Conservation (phyloP, 257 asterid genomes). For the Rhazya stricta region DNA sequence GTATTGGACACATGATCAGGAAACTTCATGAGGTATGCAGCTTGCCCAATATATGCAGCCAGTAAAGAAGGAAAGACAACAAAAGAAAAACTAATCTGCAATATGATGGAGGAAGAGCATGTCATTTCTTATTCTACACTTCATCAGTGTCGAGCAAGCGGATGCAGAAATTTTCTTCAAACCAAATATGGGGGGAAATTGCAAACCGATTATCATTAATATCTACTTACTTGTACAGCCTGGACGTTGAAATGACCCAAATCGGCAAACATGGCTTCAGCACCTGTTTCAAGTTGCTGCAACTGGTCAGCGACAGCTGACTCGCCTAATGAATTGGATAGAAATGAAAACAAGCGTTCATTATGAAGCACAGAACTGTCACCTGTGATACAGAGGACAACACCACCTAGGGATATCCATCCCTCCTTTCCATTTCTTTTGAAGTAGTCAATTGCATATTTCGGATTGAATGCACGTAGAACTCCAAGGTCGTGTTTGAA, state of each 20-base stretch:
- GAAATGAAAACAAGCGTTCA: neutral
- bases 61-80: constrained; percentile 52
- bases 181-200: no score
- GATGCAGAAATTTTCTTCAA: no score
- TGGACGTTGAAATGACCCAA: constrained; percentile 64
- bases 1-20: constrained; percentile 34
- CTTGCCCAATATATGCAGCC: constrained; percentile 57
- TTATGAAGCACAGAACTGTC: neutral
- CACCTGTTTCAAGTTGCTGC: constrained; percentile 30
- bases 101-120: neutral
- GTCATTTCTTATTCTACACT: neutral
- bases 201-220: no score
- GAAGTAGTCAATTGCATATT: constrained; percentile 53
- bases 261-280: constrained; percentile 90
- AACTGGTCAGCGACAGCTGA: neutral
- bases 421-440: constrained; percentile 46
- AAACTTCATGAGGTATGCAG: constrained; percentile 54
- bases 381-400: constrained; percentile 66
- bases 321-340: neutral
- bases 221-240: constrained; percentile 50
- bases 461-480: constrained; percentile 53
- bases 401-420: constrained; percentile 72
- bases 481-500: constrained; percentile 37
- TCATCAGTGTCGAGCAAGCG: neutral
- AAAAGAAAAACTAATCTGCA: constrained; percentile 58